Conservation (phyloP, 129 eudicot genomes). For the Artemisia argyi region DNA sequence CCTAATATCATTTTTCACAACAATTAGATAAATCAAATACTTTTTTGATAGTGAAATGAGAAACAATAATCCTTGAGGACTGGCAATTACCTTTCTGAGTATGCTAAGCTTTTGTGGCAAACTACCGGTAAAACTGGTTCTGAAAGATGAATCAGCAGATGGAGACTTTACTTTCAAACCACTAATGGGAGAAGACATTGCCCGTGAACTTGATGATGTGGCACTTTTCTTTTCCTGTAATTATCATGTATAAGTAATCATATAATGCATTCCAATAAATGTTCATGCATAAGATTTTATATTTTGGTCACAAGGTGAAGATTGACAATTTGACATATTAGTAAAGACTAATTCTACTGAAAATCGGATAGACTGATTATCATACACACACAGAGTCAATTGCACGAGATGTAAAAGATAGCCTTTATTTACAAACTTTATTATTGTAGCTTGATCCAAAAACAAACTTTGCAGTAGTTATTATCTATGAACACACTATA, state of each 20-base stretch:
- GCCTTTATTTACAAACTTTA: too few species aligned
- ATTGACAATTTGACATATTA: too few species aligned
- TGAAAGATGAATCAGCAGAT: constrained; percentile 40
- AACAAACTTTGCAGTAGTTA: too few species aligned
- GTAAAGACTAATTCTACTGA: too few species aligned
- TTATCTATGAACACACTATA: too few species aligned
- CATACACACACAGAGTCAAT: too few species aligned
- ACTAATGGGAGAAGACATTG: constrained; percentile 35
- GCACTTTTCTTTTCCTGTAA: constrained; percentile 66
- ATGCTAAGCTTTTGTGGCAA: constrained; percentile 70
- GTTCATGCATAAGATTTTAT: too few species aligned
- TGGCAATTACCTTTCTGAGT: constrained; percentile 57
- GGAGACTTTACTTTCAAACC: constrained; percentile 32
- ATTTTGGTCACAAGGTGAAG: background rate
- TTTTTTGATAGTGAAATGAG: background rate
- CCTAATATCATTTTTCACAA: constrained; percentile 40
- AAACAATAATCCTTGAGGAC: background rate
- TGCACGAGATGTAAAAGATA: too few species aligned
- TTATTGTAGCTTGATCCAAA: too few species aligned
- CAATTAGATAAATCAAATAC: background rate
- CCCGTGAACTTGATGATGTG: constrained; percentile 54
- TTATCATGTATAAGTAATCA: background rate
- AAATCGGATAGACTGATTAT: too few species aligned
- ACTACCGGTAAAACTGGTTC: constrained; percentile 49
- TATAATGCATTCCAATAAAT: background rate